Evolutionary conservation across 306 rosid species (phyloP), one percentile per base, ranked within the genome.

Genomic region (Quillaja saponaria): DNA sequence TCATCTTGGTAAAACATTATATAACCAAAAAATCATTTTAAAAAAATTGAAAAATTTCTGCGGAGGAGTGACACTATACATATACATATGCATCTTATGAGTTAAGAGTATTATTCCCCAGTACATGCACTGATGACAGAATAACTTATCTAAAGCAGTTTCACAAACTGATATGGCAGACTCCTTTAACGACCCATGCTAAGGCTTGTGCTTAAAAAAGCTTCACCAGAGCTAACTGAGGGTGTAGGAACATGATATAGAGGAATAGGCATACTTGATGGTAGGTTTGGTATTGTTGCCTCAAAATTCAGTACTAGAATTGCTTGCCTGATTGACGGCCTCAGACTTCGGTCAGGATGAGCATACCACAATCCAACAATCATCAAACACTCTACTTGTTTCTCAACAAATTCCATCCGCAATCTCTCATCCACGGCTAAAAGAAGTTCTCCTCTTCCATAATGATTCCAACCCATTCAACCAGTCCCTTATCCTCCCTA

Each of bases 401-500:
- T 62, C 34, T 19, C 68, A 13, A 67, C 66, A 44, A 34, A 67
- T 4, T 67, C 64, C 4, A 1, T 45, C 0, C 5, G 37, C 39
- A 77, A 10, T 13, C 31, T 77, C 67, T 35, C 78, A 62, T 77
- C 78, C 59, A 56, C 31, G 0, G 64, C 68, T 38, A 44, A 10
- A 35, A 15, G 13, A 41, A 77, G 6, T 2, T 77, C 71, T 20
- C 52, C 71, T 44, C 20, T 72, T 0, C 75, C 78, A 49, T 71
- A 67, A 44, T 34, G 73, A 63, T 77, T 61, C 82, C 78, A 77
- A 71, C 64, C 78, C 82, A 77, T 13, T 72, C 63, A 10, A 63
- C 45, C 68, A 77, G 14, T 1, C 82, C 78, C 35, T 10, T 14
- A 0, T 74, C 66, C 28, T 35, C 52, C 19, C 42, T 45, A 3